Evolutionary conservation across 2,329 filamentous ascomycete species (phyloP).

Genomic region (Cordyceps farinosa): DNA sequence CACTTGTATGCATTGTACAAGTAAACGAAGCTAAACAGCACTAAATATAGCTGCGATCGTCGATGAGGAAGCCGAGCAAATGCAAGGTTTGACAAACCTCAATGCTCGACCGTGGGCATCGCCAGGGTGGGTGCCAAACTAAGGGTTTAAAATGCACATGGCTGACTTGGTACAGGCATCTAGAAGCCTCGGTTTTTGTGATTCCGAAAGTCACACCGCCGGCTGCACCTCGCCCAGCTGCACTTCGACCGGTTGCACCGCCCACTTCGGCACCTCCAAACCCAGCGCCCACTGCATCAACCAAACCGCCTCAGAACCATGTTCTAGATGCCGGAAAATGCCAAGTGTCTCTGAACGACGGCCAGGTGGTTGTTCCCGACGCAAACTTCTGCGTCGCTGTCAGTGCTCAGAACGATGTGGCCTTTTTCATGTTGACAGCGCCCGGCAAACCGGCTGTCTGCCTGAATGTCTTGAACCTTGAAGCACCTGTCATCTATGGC

Average conservation of each 20-base stretch:
- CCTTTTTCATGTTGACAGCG: constrained; percentile 22
- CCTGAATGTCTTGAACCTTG: constrained; percentile 25
- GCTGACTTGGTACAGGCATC: not conserved
- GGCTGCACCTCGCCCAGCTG: not conserved
- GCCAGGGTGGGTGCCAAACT: not conserved
- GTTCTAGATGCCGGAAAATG: not conserved
- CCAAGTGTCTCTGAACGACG: not conserved
- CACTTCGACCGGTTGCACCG: not conserved
- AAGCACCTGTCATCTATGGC: constrained; percentile 21
- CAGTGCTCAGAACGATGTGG: constrained; percentile 6
- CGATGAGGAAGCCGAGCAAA: constrained; percentile 12
- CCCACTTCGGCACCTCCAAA: not conserved
- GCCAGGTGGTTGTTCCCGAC: not conserved
- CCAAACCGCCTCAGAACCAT: not conserved
- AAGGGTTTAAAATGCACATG: not conserved
- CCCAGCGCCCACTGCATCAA: not conserved
- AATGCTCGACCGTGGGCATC: constrained; percentile 13
- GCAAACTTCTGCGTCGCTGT: not conserved
- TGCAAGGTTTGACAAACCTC: constrained; percentile 4
- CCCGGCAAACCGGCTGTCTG: constrained; percentile 16
- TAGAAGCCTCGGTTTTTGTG: not conserved
- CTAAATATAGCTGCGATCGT: not conserved
- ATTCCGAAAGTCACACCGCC: not conserved
- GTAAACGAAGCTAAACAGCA: not conserved
- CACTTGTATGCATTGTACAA: too few species aligned